Evolutionary conservation across 768 basidiomycete genomes (phyloP).

Genomic region (Ephemerocybe angulata): DNA sequence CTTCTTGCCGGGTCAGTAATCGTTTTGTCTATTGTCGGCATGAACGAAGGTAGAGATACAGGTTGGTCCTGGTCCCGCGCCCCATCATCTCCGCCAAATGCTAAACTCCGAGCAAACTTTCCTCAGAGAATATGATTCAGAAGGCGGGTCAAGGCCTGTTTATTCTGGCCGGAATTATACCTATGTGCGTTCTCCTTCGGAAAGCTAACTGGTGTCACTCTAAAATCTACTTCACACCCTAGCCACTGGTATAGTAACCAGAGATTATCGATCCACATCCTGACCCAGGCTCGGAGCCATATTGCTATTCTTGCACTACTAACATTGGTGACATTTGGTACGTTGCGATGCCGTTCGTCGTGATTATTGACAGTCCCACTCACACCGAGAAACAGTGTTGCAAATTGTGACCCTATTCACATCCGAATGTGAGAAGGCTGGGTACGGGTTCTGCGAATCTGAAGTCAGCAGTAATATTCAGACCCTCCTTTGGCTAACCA

Average conservation of each 20-base stretch:
- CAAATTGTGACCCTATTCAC: neutral
- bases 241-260: slow-evolving; percentile 21
- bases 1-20: neutral
- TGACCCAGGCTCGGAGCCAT: slow-evolving; percentile 14
- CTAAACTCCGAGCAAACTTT: too few relatives aligned
- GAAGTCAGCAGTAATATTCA: neutral
- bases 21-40: neutral
- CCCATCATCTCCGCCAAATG: too few relatives aligned
- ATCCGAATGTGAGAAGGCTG: neutral
- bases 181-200: neutral
- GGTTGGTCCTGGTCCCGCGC: neutral
- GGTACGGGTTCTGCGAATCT: neutral
- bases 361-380: neutral
- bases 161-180: neutral
- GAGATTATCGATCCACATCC: slow-evolving; percentile 11
- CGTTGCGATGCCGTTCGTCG: neutral
- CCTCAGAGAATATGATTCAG: neutral
- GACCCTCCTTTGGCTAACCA: neutral
- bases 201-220: neutral
- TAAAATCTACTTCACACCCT: neutral
- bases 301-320: slow-evolving; percentile 9
- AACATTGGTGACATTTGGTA: neutral
- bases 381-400: slow-evolving; percentile 5
- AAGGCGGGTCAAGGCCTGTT: neutral
- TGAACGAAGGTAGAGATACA: neutral